phyloP scores from a whole-genome alignment of 306 rosid genomes.

The Cercis canadensis region DNA sequence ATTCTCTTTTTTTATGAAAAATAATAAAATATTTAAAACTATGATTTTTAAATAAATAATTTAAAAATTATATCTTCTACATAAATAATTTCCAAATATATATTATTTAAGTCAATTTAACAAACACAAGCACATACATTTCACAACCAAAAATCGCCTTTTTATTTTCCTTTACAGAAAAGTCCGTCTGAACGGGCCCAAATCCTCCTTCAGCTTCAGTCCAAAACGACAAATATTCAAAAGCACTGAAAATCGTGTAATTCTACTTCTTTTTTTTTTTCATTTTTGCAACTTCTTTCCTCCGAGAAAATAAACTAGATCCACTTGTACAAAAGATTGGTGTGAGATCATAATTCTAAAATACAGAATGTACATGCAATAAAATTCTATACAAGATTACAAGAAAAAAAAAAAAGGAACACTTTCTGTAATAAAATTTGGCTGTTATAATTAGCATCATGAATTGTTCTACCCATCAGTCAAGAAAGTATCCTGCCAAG shows the following conservation, averaged over 20 bases:
- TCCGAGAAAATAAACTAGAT: conserved; percentile 43
- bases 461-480: conserved; percentile 47
- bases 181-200: too few relatives aligned
- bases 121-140: too few relatives aligned
- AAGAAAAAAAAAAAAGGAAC: conserved; percentile 32
- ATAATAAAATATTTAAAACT: too few relatives aligned
- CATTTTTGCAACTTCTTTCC: conserved; percentile 6
- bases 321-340: conserved; percentile 52
- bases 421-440: conserved; percentile 38
- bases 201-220: too few relatives aligned
- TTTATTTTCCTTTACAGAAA: too few relatives aligned
- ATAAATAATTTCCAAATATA: too few relatives aligned
- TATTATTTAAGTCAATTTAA: too few relatives aligned
- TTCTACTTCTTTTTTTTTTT: conserved; percentile 1
- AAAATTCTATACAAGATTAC: conserved; percentile 74
- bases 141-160: too few relatives aligned
- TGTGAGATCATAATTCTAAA: conserved; percentile 50
- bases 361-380: conserved; percentile 68
- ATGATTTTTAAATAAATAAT: too few relatives aligned
- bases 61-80: too few relatives aligned
- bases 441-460: conserved; percentile 38
- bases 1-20: too few relatives aligned
- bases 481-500: conserved; percentile 55
- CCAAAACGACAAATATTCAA: not conserved
- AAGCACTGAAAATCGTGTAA: conserved; percentile 28